These are phyloP conservation scores for Vitis hybrid DNA, from an alignment of 177 flowering plant genomes.

Conservation along the genomic window DNA sequence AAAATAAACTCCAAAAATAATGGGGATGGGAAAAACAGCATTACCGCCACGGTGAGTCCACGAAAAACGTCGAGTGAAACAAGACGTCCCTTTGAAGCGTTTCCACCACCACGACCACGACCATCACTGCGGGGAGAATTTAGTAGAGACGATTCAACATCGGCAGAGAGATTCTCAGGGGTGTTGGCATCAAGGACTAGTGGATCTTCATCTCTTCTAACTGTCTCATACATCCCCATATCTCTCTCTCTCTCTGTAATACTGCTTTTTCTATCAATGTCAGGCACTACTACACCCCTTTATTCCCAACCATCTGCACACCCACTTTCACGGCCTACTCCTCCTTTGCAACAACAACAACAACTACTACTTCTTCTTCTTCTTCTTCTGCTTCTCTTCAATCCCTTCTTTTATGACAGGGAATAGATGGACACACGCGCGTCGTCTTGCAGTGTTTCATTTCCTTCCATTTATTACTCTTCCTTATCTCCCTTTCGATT, in stretches of 20 bases:
- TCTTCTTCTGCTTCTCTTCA: no score
- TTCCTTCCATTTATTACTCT: no score
- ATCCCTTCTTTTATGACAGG: no score
- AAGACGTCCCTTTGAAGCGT: conserved; percentile 12
- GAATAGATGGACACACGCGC: no score
- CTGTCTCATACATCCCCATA: conserved; percentile 11
- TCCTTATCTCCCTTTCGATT: no score
- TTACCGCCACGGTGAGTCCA: conserved; percentile 35
- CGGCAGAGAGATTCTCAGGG: background rate
- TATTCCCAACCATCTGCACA: no score
- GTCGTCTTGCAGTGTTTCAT: no score
- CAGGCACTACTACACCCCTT: no score
- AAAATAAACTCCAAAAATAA: background rate
- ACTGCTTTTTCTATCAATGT: background rate
- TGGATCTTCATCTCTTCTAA: background rate
- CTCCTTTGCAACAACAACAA: no score
- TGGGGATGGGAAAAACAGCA: background rate
- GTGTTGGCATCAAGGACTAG: background rate
- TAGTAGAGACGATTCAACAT: background rate
- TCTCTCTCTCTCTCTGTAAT: background rate
- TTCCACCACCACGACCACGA: background rate
- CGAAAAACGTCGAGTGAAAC: conserved; percentile 42
- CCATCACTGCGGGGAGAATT: background rate
- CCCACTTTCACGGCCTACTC: no score
- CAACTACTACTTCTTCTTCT: no score